Evolutionary conservation across 2,329 filamentous ascomycete genomes (phyloP).

Genomic region (Dactylellina sp.): DNA sequence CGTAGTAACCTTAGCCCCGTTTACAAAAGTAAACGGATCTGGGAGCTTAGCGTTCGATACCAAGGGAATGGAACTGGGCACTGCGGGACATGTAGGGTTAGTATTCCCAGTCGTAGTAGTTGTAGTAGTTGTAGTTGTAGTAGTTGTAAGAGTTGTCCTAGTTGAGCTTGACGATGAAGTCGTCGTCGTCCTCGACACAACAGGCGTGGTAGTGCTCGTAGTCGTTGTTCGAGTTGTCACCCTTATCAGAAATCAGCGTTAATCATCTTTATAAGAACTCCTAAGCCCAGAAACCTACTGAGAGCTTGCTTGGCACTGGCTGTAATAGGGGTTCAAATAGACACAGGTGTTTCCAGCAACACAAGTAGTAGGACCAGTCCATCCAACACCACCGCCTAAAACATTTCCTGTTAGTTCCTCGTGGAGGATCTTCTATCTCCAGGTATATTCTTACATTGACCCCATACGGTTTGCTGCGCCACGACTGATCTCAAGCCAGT

Average conservation of each 20-base stretch:
- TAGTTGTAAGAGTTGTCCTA: conserved; percentile 19
- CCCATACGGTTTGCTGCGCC: conserved; percentile 36
- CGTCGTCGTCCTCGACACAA: neutral
- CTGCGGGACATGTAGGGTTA: conserved; percentile 30
- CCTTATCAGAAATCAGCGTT: no score
- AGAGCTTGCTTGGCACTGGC: conserved; percentile 37
- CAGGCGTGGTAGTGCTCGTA: conserved; percentile 5
- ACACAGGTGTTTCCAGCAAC: conserved; percentile 61
- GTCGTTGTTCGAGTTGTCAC: no score
- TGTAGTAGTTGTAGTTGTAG: no score
- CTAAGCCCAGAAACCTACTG: conserved; percentile 6
- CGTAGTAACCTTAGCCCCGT: conserved; percentile 66
- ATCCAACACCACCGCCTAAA: conserved; percentile 62
- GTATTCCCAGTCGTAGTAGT: no score
- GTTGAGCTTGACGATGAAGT: no score
- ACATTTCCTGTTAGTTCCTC: conserved; percentile 4
- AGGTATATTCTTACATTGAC: conserved; percentile 51
- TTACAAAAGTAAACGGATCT: conserved; percentile 67
- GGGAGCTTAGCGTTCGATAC: conserved; percentile 40
- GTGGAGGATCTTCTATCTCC: neutral
- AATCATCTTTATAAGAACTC: no score
- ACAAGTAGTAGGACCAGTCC: conserved; percentile 61
- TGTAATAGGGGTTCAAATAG: conserved; percentile 42
- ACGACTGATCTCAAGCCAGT: conserved; percentile 21
- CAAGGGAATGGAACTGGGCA: conserved; percentile 44